Conservation (phyloP, 192 early-diverging fungal genomes). For the Chytriomyces confervae region DNA sequence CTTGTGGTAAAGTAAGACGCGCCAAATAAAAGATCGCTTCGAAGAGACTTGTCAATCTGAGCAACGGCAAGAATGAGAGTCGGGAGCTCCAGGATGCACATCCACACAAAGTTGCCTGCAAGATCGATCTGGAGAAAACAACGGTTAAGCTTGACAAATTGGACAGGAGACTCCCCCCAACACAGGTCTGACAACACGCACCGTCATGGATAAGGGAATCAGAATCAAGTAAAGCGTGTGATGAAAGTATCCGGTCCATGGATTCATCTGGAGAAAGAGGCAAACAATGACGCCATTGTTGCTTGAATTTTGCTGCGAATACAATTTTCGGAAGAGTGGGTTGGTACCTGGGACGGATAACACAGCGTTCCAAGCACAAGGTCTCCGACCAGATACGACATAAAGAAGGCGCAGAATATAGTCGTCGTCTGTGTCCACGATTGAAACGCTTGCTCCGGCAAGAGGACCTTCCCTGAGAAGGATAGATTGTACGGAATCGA, state of each 20-base stretch:
- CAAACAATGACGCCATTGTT: background rate
- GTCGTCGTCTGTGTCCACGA: slow-evolving; percentile 35
- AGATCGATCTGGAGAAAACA: slow-evolving; percentile 48
- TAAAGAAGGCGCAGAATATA: slow-evolving; percentile 56
- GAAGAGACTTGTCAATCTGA: slow-evolving; percentile 48
- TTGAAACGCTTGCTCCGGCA: slow-evolving; percentile 23
- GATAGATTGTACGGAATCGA: slow-evolving; percentile 39
- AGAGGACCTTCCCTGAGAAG: slow-evolving; percentile 14
- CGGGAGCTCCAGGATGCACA: slow-evolving; percentile 65
- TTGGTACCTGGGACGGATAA: slow-evolving; percentile 46
- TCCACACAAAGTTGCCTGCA: slow-evolving; percentile 48
- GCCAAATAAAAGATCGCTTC: slow-evolving; percentile 62
- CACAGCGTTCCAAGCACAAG: slow-evolving; percentile 57
- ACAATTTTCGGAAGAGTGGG: background rate
- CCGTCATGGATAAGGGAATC: slow-evolving; percentile 19
- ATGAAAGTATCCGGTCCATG: slow-evolving; percentile 67
- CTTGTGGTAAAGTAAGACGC: slow-evolving; percentile 60
- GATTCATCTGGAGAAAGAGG: slow-evolving; percentile 47
- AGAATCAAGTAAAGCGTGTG: slow-evolving; percentile 61
- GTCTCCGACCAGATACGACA: slow-evolving; percentile 62
- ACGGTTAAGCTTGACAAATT: background rate
- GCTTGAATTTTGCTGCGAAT: too few species aligned
- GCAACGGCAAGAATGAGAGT: slow-evolving; percentile 64
- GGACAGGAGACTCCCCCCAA: background rate
- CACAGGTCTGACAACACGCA: background rate